A percentile compares a stretch with the other conserved stretches of the same genome.
These are phyloP conservation scores for Geranium rotundifolium DNA, from an alignment of 345 rosid species.

Conservation along the genomic window DNA sequence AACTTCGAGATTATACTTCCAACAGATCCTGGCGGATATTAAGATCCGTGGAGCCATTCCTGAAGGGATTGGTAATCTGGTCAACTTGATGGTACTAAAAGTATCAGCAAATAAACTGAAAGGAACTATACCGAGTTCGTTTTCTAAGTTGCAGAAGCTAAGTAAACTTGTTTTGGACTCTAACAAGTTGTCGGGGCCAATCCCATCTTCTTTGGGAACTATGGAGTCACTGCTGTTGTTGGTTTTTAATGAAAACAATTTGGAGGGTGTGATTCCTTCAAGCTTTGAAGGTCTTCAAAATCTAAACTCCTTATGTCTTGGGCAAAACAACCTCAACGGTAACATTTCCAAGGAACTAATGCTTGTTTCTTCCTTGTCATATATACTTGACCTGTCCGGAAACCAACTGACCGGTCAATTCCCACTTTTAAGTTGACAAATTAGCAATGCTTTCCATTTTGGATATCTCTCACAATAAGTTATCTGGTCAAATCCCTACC, in stretches of 20 bases:
- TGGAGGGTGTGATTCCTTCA: slow-evolving; percentile 1
- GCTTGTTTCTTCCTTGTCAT: not conserved
- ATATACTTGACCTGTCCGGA: not conserved
- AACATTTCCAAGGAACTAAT: slow-evolving; percentile 2
- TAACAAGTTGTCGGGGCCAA: slow-evolving; percentile 4
- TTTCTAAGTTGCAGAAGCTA: slow-evolving; percentile 7
- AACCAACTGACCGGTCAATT: slow-evolving; percentile 4
- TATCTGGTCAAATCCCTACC: slow-evolving; percentile 10
- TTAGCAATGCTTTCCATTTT: not conserved
- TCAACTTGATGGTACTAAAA: not conserved
- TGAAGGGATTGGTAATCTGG: not conserved
- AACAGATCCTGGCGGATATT: rapidly evolving
- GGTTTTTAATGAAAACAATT: slow-evolving; percentile 1
- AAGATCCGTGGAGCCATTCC: not conserved
- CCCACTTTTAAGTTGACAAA: slow-evolving; percentile 4
- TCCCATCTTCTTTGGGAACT: slow-evolving; percentile 9
- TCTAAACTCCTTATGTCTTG: slow-evolving; percentile 1
- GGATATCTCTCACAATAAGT: slow-evolving; percentile 6
- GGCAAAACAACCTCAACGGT: slow-evolving; percentile 10
- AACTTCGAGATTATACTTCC: too few relatives aligned
- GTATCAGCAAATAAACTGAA: not conserved
- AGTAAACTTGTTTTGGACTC: not conserved
- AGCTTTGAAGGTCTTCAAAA: not conserved
- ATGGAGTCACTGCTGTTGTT: not conserved
- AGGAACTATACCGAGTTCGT: slow-evolving; percentile 5